Evolutionary conservation across 129 eudicot species (phyloP), one percentile per base, ranked within the genome.

Genomic region (Pittosporum tobira): DNA sequence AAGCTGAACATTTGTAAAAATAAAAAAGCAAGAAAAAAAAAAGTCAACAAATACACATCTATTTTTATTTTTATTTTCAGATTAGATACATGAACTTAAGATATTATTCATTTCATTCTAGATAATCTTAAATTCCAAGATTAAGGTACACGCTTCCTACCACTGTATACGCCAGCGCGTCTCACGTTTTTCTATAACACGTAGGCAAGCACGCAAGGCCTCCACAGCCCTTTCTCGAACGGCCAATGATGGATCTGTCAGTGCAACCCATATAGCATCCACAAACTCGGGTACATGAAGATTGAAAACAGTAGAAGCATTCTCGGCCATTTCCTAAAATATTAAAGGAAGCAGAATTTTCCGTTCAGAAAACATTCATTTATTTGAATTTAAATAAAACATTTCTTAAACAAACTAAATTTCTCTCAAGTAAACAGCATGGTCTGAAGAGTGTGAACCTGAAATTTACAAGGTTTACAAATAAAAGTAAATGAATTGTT

Each of bases 151-250:
- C n/a, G n/a, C n/a, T 43, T 78, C 88, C 62, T 71, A 90, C 98
- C 98, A 86, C 66, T 80, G 95, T 34, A 90, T 94, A 69, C 98
- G 95, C 98, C 98, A 90, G 46, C 98, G 95, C 23, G 98, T 90
- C 79, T 90, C 98, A 51, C 98, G 89, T 62, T 86, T 86, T 68
- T 90, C 98, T 71, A 90, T 90, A 51, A 90, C 98, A 71, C 94
- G 94, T 44, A 90, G 95, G 61, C 98, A 90, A 58, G 98, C 98
- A 63, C 98, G 98, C 69, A 90, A 76, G 59, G 98, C 98, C 75
- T 85, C 95, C 64, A 90, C 98, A 44, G 98, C 95, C 51, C 86
- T 72, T 71, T 86, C 95, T 30, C 98, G 74, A 62, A 90, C 83
- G 66, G 83, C 89, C 70, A 86, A 71, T 20, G 84, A 70, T 64